Evolutionary conservation across 225 moss, liverwort and hornwort species (phyloP), one percentile per base, ranked within the genome.

Genomic region (Ulota crispa): DNA sequence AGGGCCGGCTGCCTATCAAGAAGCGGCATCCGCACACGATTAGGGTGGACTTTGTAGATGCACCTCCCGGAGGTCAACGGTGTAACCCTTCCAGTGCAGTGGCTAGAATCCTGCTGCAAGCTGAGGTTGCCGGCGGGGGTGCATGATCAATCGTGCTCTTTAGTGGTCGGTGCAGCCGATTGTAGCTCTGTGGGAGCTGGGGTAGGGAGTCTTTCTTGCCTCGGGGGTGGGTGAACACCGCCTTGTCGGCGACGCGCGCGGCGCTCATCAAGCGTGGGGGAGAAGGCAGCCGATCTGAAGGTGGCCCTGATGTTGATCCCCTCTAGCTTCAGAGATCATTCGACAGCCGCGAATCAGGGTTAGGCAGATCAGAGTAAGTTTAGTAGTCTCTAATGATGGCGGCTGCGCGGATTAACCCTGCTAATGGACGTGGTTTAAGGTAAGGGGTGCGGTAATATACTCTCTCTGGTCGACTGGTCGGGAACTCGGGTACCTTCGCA

Each of bases 281-380:
- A 76, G 54, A 28, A 12, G 24, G 69, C 75, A 81, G 76, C 68
- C 31, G 64, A 71, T 86, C 73, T 85, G 52, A 78, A 79, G 77
- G 72, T 74, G 64, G 78, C 53, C 66, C 10, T 64, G 63, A 54
- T 73, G 65, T 26, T 5, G 32, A 72, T 72, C 24, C 23, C 67
- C 67, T 41, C n/a, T 57, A 34, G 45, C 28, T 56, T 39, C 47
- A 23, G 59, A 62, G 12, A 21, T 71, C 45, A 42, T 43, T 75
- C 30, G 47, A 47, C 34, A 19, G 37, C 20, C 36, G 36, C 8
- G 71, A 21, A 68, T 43, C 59, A 75, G 69, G 80, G 80, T 65
- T 75, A 9, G 31, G 68, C 16, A 65, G 72, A 0, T 26, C 41
- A 37, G 53, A 64, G 39, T 39, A 39, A 39, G 63, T 43, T 26